These are phyloP conservation scores for Holtermannia corniformis DNA, from an alignment of 768 basidiomycete genomes.

Conservation along the genomic window DNA sequence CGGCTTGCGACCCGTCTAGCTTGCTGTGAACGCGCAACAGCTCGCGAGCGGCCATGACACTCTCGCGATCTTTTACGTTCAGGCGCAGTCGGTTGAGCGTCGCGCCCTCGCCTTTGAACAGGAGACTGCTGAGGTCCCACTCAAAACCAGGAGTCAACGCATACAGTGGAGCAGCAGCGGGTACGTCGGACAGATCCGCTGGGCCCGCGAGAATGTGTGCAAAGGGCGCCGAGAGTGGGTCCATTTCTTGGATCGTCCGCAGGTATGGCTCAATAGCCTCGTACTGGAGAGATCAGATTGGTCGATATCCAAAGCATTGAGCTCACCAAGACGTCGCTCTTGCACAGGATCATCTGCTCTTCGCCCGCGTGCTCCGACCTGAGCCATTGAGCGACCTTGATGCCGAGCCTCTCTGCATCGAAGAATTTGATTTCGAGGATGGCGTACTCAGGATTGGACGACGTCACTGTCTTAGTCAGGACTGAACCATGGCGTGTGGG, in stretches of 20 bases:
- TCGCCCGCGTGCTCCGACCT: too few relatives aligned
- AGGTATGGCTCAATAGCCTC: constrained; percentile 62
- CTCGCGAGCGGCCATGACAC: constrained; percentile 48
- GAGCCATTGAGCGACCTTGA: too few relatives aligned
- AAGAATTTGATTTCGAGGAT: too few relatives aligned
- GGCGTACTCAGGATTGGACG: too few relatives aligned
- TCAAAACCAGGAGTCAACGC: constrained; percentile 50
- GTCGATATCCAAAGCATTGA: constrained; percentile 39
- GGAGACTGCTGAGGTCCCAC: constrained; percentile 53
- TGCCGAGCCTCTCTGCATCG: too few relatives aligned
- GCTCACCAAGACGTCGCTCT: constrained; percentile 49
- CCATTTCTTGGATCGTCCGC: constrained; percentile 49
- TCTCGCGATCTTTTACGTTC: constrained; percentile 43
- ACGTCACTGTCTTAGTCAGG: too few relatives aligned
- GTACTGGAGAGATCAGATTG: constrained; percentile 50
- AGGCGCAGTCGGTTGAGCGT: too few relatives aligned
- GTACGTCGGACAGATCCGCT: constrained; percentile 24
- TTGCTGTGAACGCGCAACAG: constrained; percentile 46
- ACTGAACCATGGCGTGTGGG: too few relatives aligned
- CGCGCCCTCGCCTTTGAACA: too few relatives aligned
- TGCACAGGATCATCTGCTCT: too few relatives aligned
- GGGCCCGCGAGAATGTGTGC: constrained; percentile 49
- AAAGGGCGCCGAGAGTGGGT: constrained; percentile 55
- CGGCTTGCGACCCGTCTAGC: constrained; percentile 62
- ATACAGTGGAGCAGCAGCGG: constrained; percentile 52